phyloP scores from a whole-genome alignment of 2,329 filamentous ascomycete species.

The Penicillium sp. region DNA sequence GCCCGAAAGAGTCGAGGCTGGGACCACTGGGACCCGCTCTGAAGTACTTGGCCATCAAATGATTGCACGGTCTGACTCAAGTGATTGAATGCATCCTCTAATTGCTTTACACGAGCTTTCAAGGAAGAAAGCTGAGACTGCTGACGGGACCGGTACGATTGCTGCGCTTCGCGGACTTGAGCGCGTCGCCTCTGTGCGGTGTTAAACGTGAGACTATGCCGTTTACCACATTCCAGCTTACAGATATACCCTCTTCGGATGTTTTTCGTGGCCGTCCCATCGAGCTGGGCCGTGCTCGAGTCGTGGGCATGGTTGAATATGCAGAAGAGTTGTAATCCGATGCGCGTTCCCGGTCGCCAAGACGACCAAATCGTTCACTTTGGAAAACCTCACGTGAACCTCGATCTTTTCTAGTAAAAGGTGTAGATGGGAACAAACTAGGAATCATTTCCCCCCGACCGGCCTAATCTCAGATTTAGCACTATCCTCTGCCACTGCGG shows the following conservation, averaged over 20 bases:
- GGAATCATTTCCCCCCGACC: too few relatives aligned
- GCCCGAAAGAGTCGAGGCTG: slow-evolving; percentile 5
- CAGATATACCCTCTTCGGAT: slow-evolving; percentile 1
- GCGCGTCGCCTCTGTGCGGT: slow-evolving; percentile 5
- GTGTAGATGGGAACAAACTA: not conserved
- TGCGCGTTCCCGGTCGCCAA: not conserved
- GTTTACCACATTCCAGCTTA: not conserved
- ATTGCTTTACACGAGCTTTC: slow-evolving; percentile 10
- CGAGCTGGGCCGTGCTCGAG: not conserved
- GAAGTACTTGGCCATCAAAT: slow-evolving; percentile 7
- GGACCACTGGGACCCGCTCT: not conserved
- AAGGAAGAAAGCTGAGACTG: slow-evolving; percentile 11
- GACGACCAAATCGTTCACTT: not conserved
- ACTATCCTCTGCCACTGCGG: too few relatives aligned
- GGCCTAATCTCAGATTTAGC: too few relatives aligned
- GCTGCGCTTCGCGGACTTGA: slow-evolving; percentile 17
- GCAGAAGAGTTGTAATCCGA: not conserved
- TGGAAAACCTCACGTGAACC: not conserved
- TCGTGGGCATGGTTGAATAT: not conserved
- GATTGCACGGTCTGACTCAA: slow-evolving; percentile 6
- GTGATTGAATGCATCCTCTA: slow-evolving; percentile 9
- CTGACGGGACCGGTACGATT: slow-evolving; percentile 17
- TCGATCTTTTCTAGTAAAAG: not conserved
- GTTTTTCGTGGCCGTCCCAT: slow-evolving; percentile 2
- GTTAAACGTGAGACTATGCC: not conserved